These are phyloP conservation scores for Elsinoe necatrix DNA, from an alignment of 2,329 filamentous ascomycete genomes.

Conservation along the genomic window DNA sequence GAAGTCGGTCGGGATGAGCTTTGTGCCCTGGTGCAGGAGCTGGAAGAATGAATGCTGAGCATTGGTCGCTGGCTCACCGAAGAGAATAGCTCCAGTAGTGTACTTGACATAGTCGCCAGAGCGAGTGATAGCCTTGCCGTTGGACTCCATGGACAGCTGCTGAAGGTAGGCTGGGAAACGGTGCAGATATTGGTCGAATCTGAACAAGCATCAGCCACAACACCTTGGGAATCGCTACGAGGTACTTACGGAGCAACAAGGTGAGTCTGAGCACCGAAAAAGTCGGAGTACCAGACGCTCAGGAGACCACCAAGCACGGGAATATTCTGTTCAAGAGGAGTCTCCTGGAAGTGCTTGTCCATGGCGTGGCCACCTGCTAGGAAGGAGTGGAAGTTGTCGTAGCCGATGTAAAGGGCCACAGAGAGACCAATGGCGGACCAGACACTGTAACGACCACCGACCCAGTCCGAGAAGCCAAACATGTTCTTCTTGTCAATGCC, in stretches of 20 bases:
- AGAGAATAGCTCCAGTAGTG: constrained; percentile 90
- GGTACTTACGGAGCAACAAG: constrained; percentile 77
- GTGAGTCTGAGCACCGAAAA: constrained; percentile 96
- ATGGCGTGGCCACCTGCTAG: constrained; percentile 89
- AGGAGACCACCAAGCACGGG: constrained; percentile 83
- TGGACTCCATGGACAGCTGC: constrained; percentile 99
- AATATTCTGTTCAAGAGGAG: constrained; percentile 90
- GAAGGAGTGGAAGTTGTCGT: constrained; percentile 96
- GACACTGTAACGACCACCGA: constrained; percentile 94
- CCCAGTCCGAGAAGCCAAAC: constrained; percentile 99
- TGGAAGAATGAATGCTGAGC: constrained; percentile 99
- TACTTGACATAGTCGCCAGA: constrained; percentile 86
- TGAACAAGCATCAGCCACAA: constrained; percentile 32
- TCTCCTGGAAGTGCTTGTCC: constrained; percentile 94
- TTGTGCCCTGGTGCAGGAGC: constrained; percentile 96
- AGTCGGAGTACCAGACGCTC: constrained; percentile 98
- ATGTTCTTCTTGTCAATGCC: constrained; percentile 99
- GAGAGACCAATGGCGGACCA: constrained; percentile 98
- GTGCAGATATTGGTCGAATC: constrained; percentile 98
- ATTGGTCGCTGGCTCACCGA: constrained; percentile 97
- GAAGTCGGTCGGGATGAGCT: constrained; percentile 97
- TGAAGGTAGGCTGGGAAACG: constrained; percentile 98
- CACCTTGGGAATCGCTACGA: background rate
- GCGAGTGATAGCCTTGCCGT: constrained; percentile 93
- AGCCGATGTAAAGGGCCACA: constrained; percentile 90